These are phyloP conservation scores for Aspergillus baeticus DNA, from an alignment of 495 filamentous ascomycete genomes.

Conservation along the genomic window DNA sequence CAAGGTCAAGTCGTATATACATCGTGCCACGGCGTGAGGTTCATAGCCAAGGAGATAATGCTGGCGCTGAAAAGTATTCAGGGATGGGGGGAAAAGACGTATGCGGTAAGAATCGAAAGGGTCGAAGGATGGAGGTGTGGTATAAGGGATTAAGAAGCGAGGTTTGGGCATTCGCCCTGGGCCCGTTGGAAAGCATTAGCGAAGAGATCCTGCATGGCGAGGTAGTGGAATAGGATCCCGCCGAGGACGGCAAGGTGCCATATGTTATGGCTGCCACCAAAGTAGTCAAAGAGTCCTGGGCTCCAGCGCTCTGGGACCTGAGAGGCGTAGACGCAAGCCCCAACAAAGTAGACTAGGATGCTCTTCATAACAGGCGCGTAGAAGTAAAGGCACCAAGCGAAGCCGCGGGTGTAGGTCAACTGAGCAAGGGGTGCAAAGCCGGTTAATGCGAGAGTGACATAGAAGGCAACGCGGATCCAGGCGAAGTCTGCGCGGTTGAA, in stretches of 20 bases:
- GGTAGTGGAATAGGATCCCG: conserved; percentile 96
- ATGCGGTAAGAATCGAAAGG: neutral
- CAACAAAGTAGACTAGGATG: conserved; percentile 77
- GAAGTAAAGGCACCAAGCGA: conserved; percentile 73
- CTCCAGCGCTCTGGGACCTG: conserved; percentile 92
- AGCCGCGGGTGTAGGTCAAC: conserved; percentile 72
- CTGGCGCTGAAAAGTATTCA: no score
- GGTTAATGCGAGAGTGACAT: conserved; percentile 81
- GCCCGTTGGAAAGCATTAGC: conserved; percentile 76
- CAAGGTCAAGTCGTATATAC: conserved; percentile 1
- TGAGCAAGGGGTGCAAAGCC: conserved; percentile 89
- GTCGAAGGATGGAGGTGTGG: neutral
- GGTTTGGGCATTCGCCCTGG: conserved; percentile 50
- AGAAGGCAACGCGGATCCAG: conserved; percentile 91
- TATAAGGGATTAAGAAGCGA: conserved; percentile 10
- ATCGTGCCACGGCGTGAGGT: neutral
- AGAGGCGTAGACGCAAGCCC: conserved; percentile 86
- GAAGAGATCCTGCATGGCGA: conserved; percentile 95
- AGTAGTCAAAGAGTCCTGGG: conserved; percentile 90
- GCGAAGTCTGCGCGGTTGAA: conserved; percentile 94
- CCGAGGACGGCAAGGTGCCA: conserved; percentile 96
- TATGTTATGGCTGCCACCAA: conserved; percentile 92
- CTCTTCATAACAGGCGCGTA: conserved; percentile 89
- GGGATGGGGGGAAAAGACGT: no score
- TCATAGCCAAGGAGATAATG: neutral